A percentile compares a stretch with the other conserved stretches of the same genome.
These are phyloP conservation scores for Aspergillus uvarum DNA, from an alignment of 2,329 filamentous ascomycete species.

Conservation along the genomic window DNA sequence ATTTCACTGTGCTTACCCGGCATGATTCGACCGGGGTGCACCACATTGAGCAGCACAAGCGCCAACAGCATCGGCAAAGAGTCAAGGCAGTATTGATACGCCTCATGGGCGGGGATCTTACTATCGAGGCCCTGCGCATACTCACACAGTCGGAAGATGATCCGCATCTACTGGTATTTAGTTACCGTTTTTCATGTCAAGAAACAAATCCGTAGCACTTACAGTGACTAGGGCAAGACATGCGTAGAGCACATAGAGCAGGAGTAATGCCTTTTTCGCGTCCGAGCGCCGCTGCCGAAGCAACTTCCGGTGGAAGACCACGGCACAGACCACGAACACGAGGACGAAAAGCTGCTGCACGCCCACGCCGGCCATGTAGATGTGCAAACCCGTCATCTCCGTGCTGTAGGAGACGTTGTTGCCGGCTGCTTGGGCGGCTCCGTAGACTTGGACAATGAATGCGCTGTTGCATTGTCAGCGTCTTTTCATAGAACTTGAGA, in stretches of 20 bases:
- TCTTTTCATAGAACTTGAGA: neutral
- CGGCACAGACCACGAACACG: neutral
- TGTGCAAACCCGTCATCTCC: neutral
- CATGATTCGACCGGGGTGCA: neutral
- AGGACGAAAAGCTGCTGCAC: neutral
- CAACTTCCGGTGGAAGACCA: neutral
- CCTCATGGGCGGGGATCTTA: neutral
- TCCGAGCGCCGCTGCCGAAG: neutral
- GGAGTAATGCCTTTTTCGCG: neutral
- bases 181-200: neutral
- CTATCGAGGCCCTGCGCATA: neutral
- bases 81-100: neutral
- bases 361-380: neutral
- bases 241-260: neutral
- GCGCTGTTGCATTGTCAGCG: neutral
- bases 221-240: neutral
- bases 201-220: no score
- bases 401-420: neutral
- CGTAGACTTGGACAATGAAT: slow-evolving; percentile 1
- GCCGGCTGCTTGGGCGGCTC: neutral
- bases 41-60: neutral
- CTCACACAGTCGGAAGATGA: neutral
- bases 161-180: neutral
- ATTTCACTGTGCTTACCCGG: neutral
- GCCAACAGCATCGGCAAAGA: slow-evolving; percentile 1